phyloP scores from a whole-genome alignment of 176 grass and related monocot species.

The Elaeis guineensis region DNA sequence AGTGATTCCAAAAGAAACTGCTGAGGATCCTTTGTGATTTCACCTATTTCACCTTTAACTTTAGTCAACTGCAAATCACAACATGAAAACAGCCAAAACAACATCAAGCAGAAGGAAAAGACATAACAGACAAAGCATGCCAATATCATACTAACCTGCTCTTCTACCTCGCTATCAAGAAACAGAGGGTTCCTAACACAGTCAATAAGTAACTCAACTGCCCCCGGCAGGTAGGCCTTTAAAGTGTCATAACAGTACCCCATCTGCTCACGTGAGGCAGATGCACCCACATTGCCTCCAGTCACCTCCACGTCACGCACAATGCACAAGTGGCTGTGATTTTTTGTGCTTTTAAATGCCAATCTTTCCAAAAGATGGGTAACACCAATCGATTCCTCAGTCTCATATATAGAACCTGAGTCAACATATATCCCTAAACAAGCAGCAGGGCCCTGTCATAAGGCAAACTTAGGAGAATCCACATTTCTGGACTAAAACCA shows the following conservation, averaged over 20 bases:
- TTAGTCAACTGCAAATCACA: slow-evolving; percentile 40
- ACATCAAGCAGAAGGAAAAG: no score
- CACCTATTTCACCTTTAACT: slow-evolving; percentile 40
- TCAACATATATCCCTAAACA: slow-evolving; percentile 64
- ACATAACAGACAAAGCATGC: no score
- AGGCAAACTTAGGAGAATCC: neutral
- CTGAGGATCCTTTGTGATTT: slow-evolving; percentile 41
- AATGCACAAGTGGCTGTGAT: slow-evolving; percentile 48
- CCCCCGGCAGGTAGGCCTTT: slow-evolving; percentile 55
- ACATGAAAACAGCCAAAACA: neutral
- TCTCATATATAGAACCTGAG: slow-evolving; percentile 80
- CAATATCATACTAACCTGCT: slow-evolving; percentile 36
- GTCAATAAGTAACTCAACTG: slow-evolving; percentile 65
- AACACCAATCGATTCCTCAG: slow-evolving; percentile 28
- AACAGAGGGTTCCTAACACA: slow-evolving; percentile 63
- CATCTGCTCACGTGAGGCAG: slow-evolving; percentile 65
- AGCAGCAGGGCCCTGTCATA: slow-evolving; percentile 53
- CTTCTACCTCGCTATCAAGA: slow-evolving; percentile 46
- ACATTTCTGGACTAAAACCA: no score
- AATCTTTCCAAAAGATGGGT: slow-evolving; percentile 63
- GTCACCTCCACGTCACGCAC: slow-evolving; percentile 49
- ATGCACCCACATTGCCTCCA: slow-evolving; percentile 47
- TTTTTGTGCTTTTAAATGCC: slow-evolving; percentile 77
- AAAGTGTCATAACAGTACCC: slow-evolving; percentile 74
- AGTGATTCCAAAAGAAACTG: slow-evolving; percentile 60